Evolutionary conservation across 106 monocot species (phyloP).

Genomic region (Dioscorea dumetorum): DNA sequence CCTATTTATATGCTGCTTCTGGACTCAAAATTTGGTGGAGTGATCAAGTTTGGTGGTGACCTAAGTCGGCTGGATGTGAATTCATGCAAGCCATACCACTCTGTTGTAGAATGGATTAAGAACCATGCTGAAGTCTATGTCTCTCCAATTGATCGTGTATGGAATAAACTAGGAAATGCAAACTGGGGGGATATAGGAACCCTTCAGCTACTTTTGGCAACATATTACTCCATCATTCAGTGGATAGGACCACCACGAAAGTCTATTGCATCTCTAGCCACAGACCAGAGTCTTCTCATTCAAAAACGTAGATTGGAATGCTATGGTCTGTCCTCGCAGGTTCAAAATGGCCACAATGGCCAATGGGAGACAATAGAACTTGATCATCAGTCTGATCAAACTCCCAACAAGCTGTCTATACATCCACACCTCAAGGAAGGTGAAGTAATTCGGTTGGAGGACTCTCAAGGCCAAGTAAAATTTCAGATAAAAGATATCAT

Average conservation of each 20-base stretch:
- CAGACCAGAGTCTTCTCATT: constrained; percentile 20
- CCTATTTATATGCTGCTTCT: constrained; percentile 18
- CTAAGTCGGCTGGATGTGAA: constrained; percentile 18
- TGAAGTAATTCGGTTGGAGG: constrained; percentile 14
- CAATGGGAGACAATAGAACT: constrained; percentile 15
- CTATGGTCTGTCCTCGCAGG: not conserved
- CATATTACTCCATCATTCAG: constrained; percentile 23
- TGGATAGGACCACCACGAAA: constrained; percentile 18
- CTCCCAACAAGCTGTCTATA: not conserved
- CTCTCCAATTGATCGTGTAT: constrained; percentile 25
- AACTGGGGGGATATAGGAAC: constrained; percentile 35
- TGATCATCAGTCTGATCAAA: not conserved
- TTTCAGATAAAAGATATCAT: constrained; percentile 24
- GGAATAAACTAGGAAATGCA: constrained; percentile 39
- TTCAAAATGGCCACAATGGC: not conserved
- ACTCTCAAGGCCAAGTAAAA: constrained; percentile 4
- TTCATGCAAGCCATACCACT: constrained; percentile 11
- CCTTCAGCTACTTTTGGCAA: constrained; percentile 31
- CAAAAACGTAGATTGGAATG: constrained; percentile 12
- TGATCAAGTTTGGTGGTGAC: constrained; percentile 25
- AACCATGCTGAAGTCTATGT: constrained; percentile 21
- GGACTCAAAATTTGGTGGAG: constrained; percentile 33
- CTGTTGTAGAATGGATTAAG: constrained; percentile 26
- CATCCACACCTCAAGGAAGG: constrained; percentile 11
- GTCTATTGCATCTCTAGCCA: constrained; percentile 14